These are phyloP conservation scores for Agroathelia rolfsii DNA, from an alignment of 1,284 basidiomycete species.

Conservation along the genomic window DNA sequence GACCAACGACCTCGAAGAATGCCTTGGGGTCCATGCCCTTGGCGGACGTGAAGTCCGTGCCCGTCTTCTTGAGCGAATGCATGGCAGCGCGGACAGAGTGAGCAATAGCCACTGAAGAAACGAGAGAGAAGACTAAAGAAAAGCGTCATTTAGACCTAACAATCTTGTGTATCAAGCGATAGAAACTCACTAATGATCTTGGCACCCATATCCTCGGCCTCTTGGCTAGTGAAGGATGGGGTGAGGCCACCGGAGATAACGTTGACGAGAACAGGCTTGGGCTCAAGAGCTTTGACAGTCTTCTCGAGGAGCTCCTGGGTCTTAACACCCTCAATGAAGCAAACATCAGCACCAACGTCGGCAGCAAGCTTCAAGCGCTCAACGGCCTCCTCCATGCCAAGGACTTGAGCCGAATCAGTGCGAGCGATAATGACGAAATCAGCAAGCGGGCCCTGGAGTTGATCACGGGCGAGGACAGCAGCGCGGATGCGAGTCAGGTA, in stretches of 20 bases:
- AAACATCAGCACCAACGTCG: constrained; percentile 72
- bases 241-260: constrained; percentile 71
- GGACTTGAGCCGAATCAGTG: constrained; percentile 73
- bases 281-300: constrained; percentile 57
- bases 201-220: constrained; percentile 61
- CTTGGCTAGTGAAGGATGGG: constrained; percentile 57
- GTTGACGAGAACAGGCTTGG: constrained; percentile 68
- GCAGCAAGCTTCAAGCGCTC: constrained; percentile 60
- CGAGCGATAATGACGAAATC: constrained; percentile 72
- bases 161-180: too few species aligned
- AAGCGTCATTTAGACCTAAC: too few species aligned
- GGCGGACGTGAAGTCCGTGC: constrained; percentile 58
- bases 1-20: constrained; percentile 70
- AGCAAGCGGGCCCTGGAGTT: constrained; percentile 55
- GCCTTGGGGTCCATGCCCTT: constrained; percentile 68
- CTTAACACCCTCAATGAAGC: constrained; percentile 77
- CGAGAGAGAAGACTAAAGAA: constrained; percentile 50
- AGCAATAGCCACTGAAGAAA: constrained; percentile 63
- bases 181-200: constrained; percentile 68
- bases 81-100: constrained; percentile 66
- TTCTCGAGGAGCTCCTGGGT: constrained; percentile 54
- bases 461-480: constrained; percentile 62
- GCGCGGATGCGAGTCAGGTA: constrained; percentile 70
- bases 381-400: constrained; percentile 76
- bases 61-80: constrained; percentile 64